Conservation (phyloP, 2,329 filamentous ascomycete genomes). For the Ascochyta clinopodiicola region DNA sequence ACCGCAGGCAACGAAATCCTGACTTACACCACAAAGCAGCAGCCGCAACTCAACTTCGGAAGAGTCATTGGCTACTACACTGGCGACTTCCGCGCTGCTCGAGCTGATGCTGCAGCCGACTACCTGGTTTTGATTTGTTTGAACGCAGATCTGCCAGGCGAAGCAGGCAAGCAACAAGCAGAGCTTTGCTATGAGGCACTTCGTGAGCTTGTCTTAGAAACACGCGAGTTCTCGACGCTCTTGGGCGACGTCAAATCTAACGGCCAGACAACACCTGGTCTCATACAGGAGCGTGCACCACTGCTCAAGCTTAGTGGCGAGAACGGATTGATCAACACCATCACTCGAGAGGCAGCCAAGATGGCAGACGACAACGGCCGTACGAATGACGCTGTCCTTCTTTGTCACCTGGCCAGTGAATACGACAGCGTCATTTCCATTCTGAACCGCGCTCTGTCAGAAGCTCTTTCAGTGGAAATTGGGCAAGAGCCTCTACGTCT, state of each 20-base stretch:
- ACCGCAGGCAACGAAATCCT: constrained; percentile 69
- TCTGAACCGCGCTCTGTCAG: constrained; percentile 86
- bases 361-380: constrained; percentile 94
- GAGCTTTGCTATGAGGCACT: constrained; percentile 90
- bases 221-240: constrained; percentile 90
- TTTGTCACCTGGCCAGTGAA: constrained; percentile 94
- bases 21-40: constrained; percentile 70
- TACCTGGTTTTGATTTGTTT: constrained; percentile 92
- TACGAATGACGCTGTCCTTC: constrained; percentile 88
- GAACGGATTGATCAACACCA: constrained; percentile 85
- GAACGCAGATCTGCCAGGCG: constrained; percentile 80
- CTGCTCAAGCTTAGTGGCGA: constrained; percentile 82
- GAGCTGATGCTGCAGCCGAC: constrained; percentile 88
- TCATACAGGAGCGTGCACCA: constrained; percentile 82
- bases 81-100: constrained; percentile 88
- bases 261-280: constrained; percentile 82
- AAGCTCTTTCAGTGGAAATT: constrained; percentile 85
- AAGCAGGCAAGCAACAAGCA: constrained; percentile 77
- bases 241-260: constrained; percentile 90
- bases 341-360: constrained; percentile 89
- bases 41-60: constrained; percentile 90
- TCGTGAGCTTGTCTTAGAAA: constrained; percentile 94
- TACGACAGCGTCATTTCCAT: constrained; percentile 94
- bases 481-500: constrained; percentile 80
- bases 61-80: constrained; percentile 95